Evolutionary conservation across 768 basidiomycete genomes (phyloP).

Genomic region (Mycena capillaripes): DNA sequence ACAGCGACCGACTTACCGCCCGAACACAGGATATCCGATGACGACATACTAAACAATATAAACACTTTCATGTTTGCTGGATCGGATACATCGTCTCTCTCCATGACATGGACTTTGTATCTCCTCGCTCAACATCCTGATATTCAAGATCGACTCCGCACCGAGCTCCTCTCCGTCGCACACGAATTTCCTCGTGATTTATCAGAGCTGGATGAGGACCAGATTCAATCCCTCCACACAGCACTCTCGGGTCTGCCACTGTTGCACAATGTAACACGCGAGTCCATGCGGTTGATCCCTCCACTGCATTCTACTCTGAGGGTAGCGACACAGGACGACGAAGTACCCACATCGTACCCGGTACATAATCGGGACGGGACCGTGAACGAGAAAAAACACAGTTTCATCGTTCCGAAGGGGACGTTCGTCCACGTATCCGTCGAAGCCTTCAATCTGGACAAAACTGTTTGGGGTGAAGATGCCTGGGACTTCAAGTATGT

Average conservation of each 20-base stretch:
- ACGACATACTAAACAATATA: conserved; percentile 88
- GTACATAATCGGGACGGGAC: conserved; percentile 66
- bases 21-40: conserved; percentile 86
- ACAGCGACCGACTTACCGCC: conserved; percentile 75
- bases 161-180: conserved; percentile 69
- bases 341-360: conserved; percentile 78
- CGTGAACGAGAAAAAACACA: conserved; percentile 54
- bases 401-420: conserved; percentile 72
- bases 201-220: conserved; percentile 69
- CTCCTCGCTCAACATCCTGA: conserved; percentile 77
- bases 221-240: conserved; percentile 71
- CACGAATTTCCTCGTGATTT: conserved; percentile 54
- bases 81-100: conserved; percentile 88
- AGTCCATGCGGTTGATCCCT: conserved; percentile 82
- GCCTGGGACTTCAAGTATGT: conserved; percentile 86
- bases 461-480: conserved; percentile 83
- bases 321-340: conserved; percentile 83
- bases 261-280: conserved; percentile 82
- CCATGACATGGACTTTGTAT: conserved; percentile 88
- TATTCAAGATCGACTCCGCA: conserved; percentile 78
- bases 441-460: conserved; percentile 86
- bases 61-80: conserved; percentile 94
- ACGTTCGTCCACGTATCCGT: conserved; percentile 83
- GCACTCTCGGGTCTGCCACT: conserved; percentile 73
- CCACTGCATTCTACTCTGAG: conserved; percentile 88